These are phyloP conservation scores for Bipolaris sorokiniana DNA, from an alignment of 2,329 filamentous ascomycete species.

Conservation along the genomic window DNA sequence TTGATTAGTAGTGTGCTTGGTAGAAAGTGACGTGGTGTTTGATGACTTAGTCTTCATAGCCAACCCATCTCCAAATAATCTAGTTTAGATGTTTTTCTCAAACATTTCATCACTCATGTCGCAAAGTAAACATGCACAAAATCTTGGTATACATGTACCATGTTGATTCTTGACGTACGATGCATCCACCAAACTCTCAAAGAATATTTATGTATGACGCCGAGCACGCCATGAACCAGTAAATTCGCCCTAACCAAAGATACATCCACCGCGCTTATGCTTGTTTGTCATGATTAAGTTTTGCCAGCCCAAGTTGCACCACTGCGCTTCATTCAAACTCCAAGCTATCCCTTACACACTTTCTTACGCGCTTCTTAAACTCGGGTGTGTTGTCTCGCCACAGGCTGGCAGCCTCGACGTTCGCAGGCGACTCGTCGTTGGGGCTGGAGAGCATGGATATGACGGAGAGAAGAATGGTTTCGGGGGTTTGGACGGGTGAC, in stretches of 20 bases:
- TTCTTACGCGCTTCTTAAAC: slow-evolving; percentile 85
- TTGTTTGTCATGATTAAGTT: slow-evolving; percentile 7
- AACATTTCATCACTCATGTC: no score
- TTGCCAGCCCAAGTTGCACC: neutral
- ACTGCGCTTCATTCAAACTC: slow-evolving; percentile 38
- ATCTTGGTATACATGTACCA: neutral
- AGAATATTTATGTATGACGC: neutral
- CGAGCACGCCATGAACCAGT: slow-evolving; percentile 5
- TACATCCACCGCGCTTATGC: slow-evolving; percentile 11
- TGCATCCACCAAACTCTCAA: neutral
- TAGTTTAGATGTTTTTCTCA: no score
- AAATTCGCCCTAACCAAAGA: slow-evolving; percentile 2
- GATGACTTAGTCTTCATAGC: no score
- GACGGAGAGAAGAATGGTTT: slow-evolving; percentile 95
- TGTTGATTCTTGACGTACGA: neutral
- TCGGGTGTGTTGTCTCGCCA: slow-evolving; percentile 84
- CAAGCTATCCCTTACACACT: slow-evolving; percentile 69
- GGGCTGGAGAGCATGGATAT: slow-evolving; percentile 99
- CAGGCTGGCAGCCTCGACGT: slow-evolving; percentile 95
- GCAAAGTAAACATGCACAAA: neutral
- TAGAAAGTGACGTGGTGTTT: no score
- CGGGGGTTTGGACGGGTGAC: slow-evolving; percentile 95
- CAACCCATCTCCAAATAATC: no score
- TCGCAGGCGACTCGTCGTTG: slow-evolving; percentile 95
- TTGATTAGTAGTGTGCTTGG: no score